Base-by-base conservation (phyloP, 176 grass and related monocot genomes). In the Oryza punctata region DNA sequence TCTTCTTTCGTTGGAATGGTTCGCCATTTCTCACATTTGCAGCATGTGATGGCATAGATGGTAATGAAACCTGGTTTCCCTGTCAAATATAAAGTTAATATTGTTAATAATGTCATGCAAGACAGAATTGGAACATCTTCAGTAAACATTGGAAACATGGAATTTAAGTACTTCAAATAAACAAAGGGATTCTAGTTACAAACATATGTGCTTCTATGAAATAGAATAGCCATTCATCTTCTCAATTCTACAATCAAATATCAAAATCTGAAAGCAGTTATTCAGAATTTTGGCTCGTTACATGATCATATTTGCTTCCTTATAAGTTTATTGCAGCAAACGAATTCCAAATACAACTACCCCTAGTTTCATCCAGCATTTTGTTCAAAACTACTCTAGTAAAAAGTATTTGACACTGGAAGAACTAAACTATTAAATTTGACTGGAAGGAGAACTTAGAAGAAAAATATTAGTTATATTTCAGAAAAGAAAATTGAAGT, bases 11-110 rank as follows among this genome's bases (percentile, higher is more conserved):
- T 73, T 27, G 88, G 64, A 44, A 94, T 86, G 24, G 73, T 41
- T 10, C 86, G 84, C 82, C 85, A 94, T 79, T 94, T 91, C 9
- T 69, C 82, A 28, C 88, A 94, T 63, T 82, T 37, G 35, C 72
- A 68, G 65, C 91, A 94, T 50, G 77, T 69, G 18, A 88, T 76
- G 3, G 74, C 82, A 25, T 90, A 91, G 61, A 83, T 32, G 27
- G 23, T 54, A 64, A 77, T 64, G 30, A 72, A 69, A 74, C 79
- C 72, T 63, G 63, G 43, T 10, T 46, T 63, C 57, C 79, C 82
- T 88, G 72, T 78, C 54, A 45, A 76, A 49, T 30, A 77, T n/a
- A 33, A 37, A 18, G 13, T 24, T 50, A 27, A 8, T 15, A 3
- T 15, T 1, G 0, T 26, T 46, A 10, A 49, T 18, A 10, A 49